These are phyloP conservation scores for Edaphochlamys debaryana DNA, from an alignment of 139 green algal genomes.

Conservation along the genomic window DNA sequence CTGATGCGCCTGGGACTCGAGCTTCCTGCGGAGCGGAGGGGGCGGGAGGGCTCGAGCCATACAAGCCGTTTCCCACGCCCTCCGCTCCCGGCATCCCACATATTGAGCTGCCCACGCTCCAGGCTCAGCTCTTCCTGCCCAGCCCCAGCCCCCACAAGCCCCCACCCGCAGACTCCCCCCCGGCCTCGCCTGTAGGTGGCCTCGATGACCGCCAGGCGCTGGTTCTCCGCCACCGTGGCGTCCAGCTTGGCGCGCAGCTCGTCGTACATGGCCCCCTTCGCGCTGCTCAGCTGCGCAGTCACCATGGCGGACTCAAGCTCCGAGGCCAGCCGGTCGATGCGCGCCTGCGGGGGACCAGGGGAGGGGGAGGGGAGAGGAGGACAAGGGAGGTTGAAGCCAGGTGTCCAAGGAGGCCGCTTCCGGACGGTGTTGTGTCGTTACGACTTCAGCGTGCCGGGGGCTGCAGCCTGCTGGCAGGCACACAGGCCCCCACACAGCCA, in stretches of 20 bases:
- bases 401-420: no score
- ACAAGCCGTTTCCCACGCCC: neutral
- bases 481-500: no score
- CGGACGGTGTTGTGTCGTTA: no score
- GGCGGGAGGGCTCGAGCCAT: neutral
- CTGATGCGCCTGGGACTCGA: conserved; percentile 37
- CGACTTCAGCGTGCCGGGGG: no score
- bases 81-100: no score
- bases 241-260: conserved; percentile 47
- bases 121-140: neutral
- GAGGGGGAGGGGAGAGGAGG: neutral
- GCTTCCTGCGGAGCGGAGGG: neutral
- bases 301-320: conserved; percentile 54
- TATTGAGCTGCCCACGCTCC: no score
- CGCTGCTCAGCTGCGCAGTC: conserved; percentile 46
- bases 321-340: conserved; percentile 51
- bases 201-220: conserved; percentile 49
- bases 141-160: neutral
- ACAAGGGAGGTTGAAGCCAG: no score
- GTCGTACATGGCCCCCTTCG: conserved; percentile 65
- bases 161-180: neutral
- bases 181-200: conserved; percentile 17
- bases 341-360: conserved; percentile 12
- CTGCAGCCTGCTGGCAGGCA: no score
- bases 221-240: conserved; percentile 46